phyloP scores from a whole-genome alignment of 202 grass and related monocot species.

The Schoenoplectus tabernaemontani region DNA sequence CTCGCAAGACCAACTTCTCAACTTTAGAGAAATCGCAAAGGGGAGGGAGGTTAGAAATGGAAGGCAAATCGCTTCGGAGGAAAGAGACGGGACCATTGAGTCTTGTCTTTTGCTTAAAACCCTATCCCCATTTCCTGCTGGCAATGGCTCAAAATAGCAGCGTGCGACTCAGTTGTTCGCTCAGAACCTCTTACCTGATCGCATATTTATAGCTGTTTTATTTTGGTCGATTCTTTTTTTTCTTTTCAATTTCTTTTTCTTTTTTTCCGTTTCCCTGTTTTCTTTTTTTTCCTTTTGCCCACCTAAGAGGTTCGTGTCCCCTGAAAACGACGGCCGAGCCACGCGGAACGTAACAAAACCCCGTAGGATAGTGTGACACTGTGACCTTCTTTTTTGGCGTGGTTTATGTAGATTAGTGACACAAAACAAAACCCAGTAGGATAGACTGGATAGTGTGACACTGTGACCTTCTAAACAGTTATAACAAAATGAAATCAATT shows the following conservation, averaged over 20 bases:
- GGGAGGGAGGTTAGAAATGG: not conserved
- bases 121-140: not conserved
- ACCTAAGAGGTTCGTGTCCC: not conserved
- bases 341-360: not conserved
- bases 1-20: slow-evolving; percentile 3
- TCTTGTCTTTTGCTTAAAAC: not conserved
- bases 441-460: no score
- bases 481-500: not conserved
- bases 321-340: not conserved
- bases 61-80: not conserved
- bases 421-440: no score
- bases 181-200: slow-evolving; percentile 5
- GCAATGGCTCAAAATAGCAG: not conserved
- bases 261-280: not conserved
- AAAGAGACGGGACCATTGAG: not conserved
- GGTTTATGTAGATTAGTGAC: not conserved
- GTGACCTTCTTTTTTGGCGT: slow-evolving; percentile 21
- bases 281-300: not conserved
- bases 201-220: not conserved
- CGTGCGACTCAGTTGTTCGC: slow-evolving; percentile 20
- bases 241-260: not conserved
- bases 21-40: not conserved
- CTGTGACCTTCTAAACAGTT: no score
- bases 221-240: not conserved
- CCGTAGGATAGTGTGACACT: not conserved